Evolutionary conservation across 2,329 filamentous ascomycete genomes (phyloP), one percentile per base, ranked within the genome.

Genomic region (Pseudocercospora fijiensis): DNA sequence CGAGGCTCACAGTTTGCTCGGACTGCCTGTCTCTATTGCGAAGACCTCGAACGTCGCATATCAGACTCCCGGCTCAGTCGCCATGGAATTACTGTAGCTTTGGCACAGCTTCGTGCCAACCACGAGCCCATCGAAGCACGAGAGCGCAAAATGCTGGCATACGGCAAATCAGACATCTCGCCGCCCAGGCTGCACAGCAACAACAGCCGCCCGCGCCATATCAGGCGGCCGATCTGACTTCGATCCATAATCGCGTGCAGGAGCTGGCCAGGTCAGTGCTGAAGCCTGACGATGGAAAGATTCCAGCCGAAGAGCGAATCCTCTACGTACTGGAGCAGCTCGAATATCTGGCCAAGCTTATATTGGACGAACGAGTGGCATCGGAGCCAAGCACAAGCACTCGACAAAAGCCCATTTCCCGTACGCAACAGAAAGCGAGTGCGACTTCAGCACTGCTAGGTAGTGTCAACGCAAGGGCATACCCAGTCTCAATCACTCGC

Each of bases 371-470:
- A 18, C 60, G 63, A 30, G 30, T 24, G 37, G 18, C 45, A 2
- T 47, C 41, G 11, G 52, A 58, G n/a, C 51, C 56, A 28, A 56
- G 41, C 60, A 49, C 56, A 28, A 56, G 41, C 60, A 49, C 41
- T 37, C 60, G 55, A 27, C 47, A 18, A 45, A 59, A 43, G n/a
- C 27, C 58, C 20, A 62, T 41, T n/a, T 18, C 41, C 53, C 57
- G 62, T 18, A 43, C 61, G 37, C 41, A 55, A 41, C 61, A 63
- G 47, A 63, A 65, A 45, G 59, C 66, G 43, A 81, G 79, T 20
- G 83, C 85, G 2, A 82, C 84, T 8, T 86, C 85, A 37, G 82
- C 81, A 26, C 77, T 88, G 51, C 80, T 86, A 28, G 81, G 81
- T 51, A 72, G 77, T 55, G 78, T 82, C 70, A 82, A 72, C 69